phyloP scores from a whole-genome alignment of 371 early-diverging fungal species.

The Mortierella sp. region DNA sequence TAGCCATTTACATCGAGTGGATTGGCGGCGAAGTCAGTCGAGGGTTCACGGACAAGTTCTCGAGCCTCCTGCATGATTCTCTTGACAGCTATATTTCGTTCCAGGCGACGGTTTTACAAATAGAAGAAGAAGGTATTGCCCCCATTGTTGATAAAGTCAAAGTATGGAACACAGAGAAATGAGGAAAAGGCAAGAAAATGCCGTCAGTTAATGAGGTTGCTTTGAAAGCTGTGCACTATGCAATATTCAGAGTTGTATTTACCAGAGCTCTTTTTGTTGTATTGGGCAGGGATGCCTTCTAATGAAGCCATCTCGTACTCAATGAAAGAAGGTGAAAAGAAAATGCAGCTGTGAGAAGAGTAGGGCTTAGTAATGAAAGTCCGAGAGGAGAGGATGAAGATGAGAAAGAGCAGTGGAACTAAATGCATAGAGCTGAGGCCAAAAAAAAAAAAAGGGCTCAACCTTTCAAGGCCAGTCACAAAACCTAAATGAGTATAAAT shows the following conservation, averaged over 20 bases:
- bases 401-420: no score
- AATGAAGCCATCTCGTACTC: conserved; percentile 35
- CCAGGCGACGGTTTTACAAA: background rate
- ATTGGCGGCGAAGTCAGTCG: conserved; percentile 69
- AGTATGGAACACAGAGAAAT: background rate
- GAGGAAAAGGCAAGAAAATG: background rate
- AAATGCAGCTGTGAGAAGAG: background rate
- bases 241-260: background rate
- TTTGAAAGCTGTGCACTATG: background rate
- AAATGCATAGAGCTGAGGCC: background rate
- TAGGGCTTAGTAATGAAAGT: no score
- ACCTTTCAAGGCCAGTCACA: background rate
- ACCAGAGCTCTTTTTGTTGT: conserved; percentile 59
- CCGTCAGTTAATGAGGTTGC: background rate
- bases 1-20: conserved; percentile 68
- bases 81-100: conserved; percentile 64
- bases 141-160: background rate
- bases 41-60: conserved; percentile 67
- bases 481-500: background rate
- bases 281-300: conserved; percentile 44
- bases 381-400: no score
- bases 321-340: background rate
- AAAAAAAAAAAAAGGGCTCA: background rate
- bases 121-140: background rate
- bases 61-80: conserved; percentile 78